Percentiles rank a stretch among this genome's conserved stretches.
phyloP scores from a whole-genome alignment of 108 stramenopile genomes.

The Pseudonitzschia multiseries region DNA sequence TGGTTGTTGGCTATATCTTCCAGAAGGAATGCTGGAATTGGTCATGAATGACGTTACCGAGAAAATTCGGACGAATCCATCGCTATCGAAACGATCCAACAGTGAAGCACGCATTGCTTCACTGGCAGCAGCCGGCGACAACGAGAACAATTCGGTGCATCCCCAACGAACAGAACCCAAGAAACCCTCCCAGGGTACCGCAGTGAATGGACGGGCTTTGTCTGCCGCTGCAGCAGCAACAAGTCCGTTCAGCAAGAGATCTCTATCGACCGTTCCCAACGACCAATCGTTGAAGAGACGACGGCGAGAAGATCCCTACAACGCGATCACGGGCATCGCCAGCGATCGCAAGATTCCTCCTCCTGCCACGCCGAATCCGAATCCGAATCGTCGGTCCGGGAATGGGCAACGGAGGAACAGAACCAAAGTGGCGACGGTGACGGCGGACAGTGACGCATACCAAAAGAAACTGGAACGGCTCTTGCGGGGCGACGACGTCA shows the following conservation, averaged over 20 bases:
- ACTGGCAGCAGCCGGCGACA: neutral
- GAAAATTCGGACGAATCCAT: neutral
- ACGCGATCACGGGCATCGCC: too few relatives aligned
- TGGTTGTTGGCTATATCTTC: conserved; percentile 24
- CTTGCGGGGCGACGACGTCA: conserved; percentile 30
- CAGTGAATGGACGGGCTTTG: too few relatives aligned
- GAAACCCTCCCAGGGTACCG: too few relatives aligned
- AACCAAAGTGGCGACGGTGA: too few relatives aligned
- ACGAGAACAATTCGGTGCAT: neutral
- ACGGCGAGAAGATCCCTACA: too few relatives aligned
- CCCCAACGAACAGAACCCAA: too few relatives aligned
- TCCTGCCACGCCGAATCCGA: too few relatives aligned
- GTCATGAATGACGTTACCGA: conserved; percentile 7
- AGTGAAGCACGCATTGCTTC: neutral
- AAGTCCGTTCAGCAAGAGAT: too few relatives aligned
- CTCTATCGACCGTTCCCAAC: neutral
- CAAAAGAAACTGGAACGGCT: conserved; percentile 28
- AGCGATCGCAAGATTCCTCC: too few relatives aligned
- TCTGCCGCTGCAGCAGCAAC: too few relatives aligned
- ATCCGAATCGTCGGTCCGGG: too few relatives aligned
- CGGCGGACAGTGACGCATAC: conserved; percentile 18
- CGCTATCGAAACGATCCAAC: neutral
- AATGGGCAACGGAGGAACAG: too few relatives aligned
- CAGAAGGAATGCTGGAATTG: conserved; percentile 20
- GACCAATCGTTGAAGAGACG: neutral